Base-by-base conservation (phyloP, 1,284 basidiomycete genomes). In the Hemileia vastatrix region DNA sequence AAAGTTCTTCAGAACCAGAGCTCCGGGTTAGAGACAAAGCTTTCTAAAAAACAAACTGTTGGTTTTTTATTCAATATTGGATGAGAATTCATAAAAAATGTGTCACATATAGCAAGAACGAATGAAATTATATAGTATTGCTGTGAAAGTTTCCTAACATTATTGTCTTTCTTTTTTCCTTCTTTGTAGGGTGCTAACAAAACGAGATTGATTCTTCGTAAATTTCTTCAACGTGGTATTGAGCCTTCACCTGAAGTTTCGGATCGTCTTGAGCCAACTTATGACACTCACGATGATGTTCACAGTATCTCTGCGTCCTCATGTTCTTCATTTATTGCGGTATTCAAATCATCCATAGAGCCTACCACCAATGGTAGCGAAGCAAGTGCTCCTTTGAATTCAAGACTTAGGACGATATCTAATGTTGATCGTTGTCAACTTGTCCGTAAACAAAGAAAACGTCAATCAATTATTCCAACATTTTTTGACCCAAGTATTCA, bases 401-500 rank as follows among this genome's bases (percentile, higher is more conserved):
- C 47, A 1, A 21, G 44, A 27, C n/a, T n/a, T n/a, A n/a, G n/a
- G n/a, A n/a, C n/a, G n/a, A n/a, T n/a, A n/a, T 45, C 56, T 19
- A 50, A 45, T 13, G 47, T 49, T 51, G 48, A 58, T 19, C 45
- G 60, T 11, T 31, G 47, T 27, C 19, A 47, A 19, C 36, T 63
- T 6, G 31, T 63, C 3, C 23, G 48, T 9, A 63, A 63, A 49
- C 60, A 63, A 31, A 55, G 44, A 32, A 52, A 52, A 43, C 27
- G 60, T 55, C 60, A 63, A 44, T 54, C 33, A 11, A 21, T 63
- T n/a, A 21, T 63, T 11, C 60, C 60, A 8, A 49, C 60, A 18
- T 63, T 63, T 33, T 63, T 56, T 32, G 60, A 63, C 24, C 60
- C 60, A 3, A n/a, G n/a, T n/a, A n/a, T n/a, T n/a, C n/a, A n/a